Evolutionary conservation across 352 stramenopile genomes (phyloP), one percentile per base, ranked within the genome.

Genomic region (Phytophthora chlamydospora): DNA sequence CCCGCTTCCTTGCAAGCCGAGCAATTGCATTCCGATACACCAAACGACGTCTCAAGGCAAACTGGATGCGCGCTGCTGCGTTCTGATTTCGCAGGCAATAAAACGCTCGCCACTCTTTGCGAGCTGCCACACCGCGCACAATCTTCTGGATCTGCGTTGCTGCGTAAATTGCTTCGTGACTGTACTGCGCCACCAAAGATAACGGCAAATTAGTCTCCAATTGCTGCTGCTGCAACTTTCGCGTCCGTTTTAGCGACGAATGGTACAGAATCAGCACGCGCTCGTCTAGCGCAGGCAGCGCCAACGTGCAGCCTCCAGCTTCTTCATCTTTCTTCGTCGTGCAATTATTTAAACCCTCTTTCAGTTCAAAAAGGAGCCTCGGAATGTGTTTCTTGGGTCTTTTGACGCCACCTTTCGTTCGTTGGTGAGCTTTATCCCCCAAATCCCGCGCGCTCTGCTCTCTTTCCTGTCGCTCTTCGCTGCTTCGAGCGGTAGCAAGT

Each of bases 241-340:
- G 74, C 12, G 69, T 51, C 0, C 52, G 75, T 50, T 77, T 76
- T 32, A 91, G 69, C 3, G 78, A 73, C 9, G 83, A 89, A 35
- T 84, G 80, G 32, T 83, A 89, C 29, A 91, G 42, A 38, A 89
- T 75, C 21, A 91, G 39, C 31, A 91, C 69, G 2, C 76, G 78
- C 56, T 90, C 76, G 17, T 91, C 80, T 39, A 91, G 53, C 0
- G 59, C 53, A 10, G 71, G 72, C 11, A 82, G 47, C 14, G 27
- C 46, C 1, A 47, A 35, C 9, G 31, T 24, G 33, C 52, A 63
- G 14, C 31, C 33, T 35, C 21, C 29, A 17, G 46, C 29, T 13
- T 68, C 10, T 9, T 29, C 36, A n/a, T 10, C 12, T 4, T 21
- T 17, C 13, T 50, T 49, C 24, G 24, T 29, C 24, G 24, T 6